Evolutionary conservation across 306 rosid genomes (phyloP).

Genomic region (Hylodesmum podocarpum): DNA sequence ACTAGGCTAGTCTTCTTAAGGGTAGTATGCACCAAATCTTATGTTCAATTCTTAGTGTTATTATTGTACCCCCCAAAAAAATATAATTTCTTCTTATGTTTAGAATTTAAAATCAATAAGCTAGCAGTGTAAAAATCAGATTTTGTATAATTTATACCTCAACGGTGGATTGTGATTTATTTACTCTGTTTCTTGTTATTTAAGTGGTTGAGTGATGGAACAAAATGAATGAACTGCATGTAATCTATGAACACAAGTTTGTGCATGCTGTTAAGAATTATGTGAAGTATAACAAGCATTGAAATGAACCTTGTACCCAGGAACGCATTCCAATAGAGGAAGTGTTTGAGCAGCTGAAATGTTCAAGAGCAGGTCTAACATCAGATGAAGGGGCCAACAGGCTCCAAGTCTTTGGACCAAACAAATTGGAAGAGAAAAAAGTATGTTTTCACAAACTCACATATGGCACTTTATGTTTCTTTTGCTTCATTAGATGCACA

Average conservation of each 20-base stretch:
- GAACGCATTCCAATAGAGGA: conserved; percentile 86
- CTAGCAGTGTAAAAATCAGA: too few relatives aligned
- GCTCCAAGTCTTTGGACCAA: conserved; percentile 91
- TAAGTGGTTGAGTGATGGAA: not conserved
- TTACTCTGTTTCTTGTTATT: too few relatives aligned
- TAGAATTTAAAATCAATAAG: too few relatives aligned
- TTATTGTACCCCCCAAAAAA: too few relatives aligned
- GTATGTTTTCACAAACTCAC: conserved; percentile 26
- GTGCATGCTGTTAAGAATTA: not conserved
- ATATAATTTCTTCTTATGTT: too few relatives aligned
- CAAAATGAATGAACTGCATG: not conserved
- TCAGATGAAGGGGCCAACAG: conserved; percentile 82
- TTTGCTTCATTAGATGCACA: not conserved
- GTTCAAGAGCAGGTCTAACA: conserved; percentile 74
- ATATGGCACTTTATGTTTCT: not conserved
- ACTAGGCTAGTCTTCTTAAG: too few relatives aligned
- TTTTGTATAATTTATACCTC: too few relatives aligned
- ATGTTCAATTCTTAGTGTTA: too few relatives aligned
- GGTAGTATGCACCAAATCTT: too few relatives aligned
- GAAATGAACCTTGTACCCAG: conserved; percentile 27
- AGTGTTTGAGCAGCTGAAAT: conserved; percentile 90
- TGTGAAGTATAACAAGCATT: not conserved
- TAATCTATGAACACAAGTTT: not conserved
- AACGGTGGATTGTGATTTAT: too few relatives aligned
- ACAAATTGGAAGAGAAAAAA: conserved; percentile 95